Evolutionary conservation across 192 early-diverging fungal genomes (phyloP).

Genomic region (Linnemannia exigua): DNA sequence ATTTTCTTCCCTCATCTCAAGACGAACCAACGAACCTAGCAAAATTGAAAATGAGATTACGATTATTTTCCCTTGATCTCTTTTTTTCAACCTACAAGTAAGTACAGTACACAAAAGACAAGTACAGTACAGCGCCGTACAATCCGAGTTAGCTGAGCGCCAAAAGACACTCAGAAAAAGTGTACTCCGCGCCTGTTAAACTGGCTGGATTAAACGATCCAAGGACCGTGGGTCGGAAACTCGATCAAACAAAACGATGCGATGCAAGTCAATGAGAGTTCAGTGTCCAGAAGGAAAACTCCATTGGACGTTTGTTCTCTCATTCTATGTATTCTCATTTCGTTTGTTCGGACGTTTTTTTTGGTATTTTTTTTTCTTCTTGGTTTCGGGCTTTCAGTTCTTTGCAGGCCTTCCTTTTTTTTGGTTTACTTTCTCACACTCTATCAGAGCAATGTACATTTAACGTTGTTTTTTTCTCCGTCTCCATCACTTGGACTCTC

Average conservation of each 20-base stretch:
- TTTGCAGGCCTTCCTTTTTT: background rate
- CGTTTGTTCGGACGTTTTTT: conserved; percentile 9
- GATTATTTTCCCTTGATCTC: too few species aligned
- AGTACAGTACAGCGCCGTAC: too few species aligned
- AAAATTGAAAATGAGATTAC: too few species aligned
- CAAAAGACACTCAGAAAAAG: background rate
- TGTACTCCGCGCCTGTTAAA: background rate
- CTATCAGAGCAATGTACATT: background rate
- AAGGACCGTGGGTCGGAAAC: background rate
- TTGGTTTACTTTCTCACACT: background rate
- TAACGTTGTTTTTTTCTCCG: background rate
- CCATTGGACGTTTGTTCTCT: background rate
- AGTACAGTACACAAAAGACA: too few species aligned
- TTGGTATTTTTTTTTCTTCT: background rate
- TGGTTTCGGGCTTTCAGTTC: background rate
- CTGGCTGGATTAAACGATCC: background rate
- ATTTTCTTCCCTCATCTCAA: too few species aligned
- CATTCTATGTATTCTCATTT: background rate
- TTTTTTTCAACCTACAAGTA: too few species aligned
- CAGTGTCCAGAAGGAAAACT: background rate
- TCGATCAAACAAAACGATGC: conserved; percentile 1
- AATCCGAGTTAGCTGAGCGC: background rate
- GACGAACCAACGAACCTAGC: too few species aligned
- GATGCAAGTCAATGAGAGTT: background rate
- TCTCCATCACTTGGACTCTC: background rate